A percentile compares a stretch with the other conserved stretches of the same genome.
phyloP scores from a whole-genome alignment of 2,329 filamentous ascomycete species.

The Botryotinia convoluta region DNA sequence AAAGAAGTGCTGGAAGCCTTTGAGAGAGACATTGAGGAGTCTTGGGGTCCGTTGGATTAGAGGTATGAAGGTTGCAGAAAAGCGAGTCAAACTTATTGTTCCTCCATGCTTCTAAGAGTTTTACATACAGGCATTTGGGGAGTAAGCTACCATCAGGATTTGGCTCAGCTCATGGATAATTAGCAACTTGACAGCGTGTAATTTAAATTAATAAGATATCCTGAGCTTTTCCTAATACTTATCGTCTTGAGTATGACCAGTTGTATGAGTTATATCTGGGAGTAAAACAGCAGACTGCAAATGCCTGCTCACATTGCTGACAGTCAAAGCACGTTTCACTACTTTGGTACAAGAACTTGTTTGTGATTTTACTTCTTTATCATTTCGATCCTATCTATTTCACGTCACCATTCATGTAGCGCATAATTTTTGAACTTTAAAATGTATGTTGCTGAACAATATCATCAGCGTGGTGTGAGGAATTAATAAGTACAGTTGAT shows the following conservation, averaged over 20 bases:
- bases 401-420: rapidly evolving
- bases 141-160: background rate
- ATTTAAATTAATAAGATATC: background rate
- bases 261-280: rapidly evolving
- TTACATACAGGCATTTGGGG: background rate
- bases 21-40: background rate
- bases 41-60: background rate
- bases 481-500: background rate
- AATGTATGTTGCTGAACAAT: background rate
- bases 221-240: background rate
- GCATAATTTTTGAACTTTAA: background rate
- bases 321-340: background rate
- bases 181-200: background rate
- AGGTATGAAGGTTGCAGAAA: background rate
- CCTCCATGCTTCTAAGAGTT: background rate
- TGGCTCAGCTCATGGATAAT: background rate
- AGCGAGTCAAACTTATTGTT: background rate
- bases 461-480: background rate
- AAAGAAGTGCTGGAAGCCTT: background rate
- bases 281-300: background rate
- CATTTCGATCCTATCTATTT: background rate
- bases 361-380: background rate
- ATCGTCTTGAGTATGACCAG: background rate
- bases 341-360: background rate
- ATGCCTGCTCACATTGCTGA: background rate